Percentiles rank a stretch among this genome's conserved stretches.
These are phyloP conservation scores for Penicillium crystallinum DNA, from an alignment of 495 filamentous ascomycete species.

Conservation along the genomic window DNA sequence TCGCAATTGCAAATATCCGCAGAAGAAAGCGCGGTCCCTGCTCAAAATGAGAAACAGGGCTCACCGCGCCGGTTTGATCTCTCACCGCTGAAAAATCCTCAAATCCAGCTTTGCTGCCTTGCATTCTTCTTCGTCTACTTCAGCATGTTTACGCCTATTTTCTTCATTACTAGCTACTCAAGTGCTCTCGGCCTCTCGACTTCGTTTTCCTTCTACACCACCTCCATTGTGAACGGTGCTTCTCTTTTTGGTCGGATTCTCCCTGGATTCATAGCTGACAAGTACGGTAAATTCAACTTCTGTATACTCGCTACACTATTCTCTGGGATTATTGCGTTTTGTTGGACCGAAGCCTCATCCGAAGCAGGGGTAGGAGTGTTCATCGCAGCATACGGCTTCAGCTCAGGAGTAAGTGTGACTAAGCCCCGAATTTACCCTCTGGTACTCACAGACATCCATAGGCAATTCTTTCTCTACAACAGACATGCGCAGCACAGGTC, in stretches of 20 bases:
- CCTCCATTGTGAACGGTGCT: conserved; percentile 45
- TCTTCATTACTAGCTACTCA: conserved; percentile 37
- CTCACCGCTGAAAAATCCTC: neutral
- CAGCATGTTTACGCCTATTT: conserved; percentile 46
- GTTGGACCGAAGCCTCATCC: conserved; percentile 34
- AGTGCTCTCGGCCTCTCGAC: conserved; percentile 27
- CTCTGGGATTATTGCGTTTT: conserved; percentile 47
- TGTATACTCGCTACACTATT: conserved; percentile 53
- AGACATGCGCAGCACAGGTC: conserved; percentile 38
- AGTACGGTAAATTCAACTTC: conserved; percentile 62
- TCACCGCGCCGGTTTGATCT: no score
- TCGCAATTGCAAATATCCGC: no score
- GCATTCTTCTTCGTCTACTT: conserved; percentile 44
- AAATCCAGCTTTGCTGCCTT: conserved; percentile 17
- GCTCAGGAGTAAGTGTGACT: conserved; percentile 38
- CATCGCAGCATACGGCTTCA: conserved; percentile 34
- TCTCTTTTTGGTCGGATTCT: conserved; percentile 38
- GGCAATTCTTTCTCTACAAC: conserved; percentile 39
- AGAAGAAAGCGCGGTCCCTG: no score
- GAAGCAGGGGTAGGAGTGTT: conserved; percentile 32
- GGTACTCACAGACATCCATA: neutral
- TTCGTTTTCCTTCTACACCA: conserved; percentile 35
- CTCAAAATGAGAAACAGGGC: no score
- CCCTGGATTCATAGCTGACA: conserved; percentile 58
- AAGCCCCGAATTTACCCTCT: no score